These are phyloP conservation scores for Ganoderma sp. DNA, from an alignment of 1,284 basidiomycete genomes.

Conservation along the genomic window DNA sequence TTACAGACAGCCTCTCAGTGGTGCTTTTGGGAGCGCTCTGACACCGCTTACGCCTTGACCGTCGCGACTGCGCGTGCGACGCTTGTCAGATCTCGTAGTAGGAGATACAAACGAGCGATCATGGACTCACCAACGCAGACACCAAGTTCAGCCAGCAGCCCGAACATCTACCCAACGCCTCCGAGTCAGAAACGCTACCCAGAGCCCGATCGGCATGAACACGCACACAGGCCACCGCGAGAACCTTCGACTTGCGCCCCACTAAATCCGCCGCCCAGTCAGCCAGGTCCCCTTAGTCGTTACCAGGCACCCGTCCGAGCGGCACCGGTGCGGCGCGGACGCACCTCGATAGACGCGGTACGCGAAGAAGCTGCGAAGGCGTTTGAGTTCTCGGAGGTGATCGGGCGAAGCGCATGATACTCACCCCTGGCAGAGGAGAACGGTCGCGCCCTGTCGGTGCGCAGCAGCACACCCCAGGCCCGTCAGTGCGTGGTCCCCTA, in stretches of 20 bases:
- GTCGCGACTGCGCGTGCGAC: not conserved
- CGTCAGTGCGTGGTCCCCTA: not conserved
- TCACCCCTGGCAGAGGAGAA: constrained; percentile 3
- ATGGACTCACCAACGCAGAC: not conserved
- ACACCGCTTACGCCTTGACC: not conserved
- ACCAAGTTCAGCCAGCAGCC: not conserved
- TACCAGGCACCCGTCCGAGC: not conserved
- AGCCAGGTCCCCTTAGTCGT: not conserved
- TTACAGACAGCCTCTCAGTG: not conserved
- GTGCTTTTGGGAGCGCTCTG: not conserved
- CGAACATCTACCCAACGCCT: not conserved
- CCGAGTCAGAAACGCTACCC: not conserved
- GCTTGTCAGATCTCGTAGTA: not conserved
- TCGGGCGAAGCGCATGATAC: not conserved
- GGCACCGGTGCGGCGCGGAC: not conserved
- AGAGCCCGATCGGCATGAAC: not conserved
- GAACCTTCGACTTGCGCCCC: not conserved
- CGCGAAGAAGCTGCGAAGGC: constrained; percentile 1
- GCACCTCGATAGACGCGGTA: constrained; percentile 6
- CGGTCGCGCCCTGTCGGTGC: constrained; percentile 2
- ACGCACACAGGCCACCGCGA: not conserved
- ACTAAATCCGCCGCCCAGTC: not conserved
- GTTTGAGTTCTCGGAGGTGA: not conserved
- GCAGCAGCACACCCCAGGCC: not conserved
- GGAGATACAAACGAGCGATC: not conserved